These are phyloP conservation scores for Salix brachista DNA, from an alignment of 345 rosid genomes.

Conservation along the genomic window DNA sequence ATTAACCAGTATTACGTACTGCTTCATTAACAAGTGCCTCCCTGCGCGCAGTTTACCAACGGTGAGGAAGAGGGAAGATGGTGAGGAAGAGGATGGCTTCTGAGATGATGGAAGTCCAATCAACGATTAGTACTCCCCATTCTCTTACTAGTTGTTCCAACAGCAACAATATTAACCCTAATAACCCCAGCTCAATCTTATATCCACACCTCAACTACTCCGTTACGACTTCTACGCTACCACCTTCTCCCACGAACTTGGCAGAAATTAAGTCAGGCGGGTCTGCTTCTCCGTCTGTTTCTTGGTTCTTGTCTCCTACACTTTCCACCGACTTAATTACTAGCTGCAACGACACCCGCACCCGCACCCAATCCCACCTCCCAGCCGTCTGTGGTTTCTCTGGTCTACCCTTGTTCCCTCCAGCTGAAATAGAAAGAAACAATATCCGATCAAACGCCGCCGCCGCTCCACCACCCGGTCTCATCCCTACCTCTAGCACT, in stretches of 20 bases:
- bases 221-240: constrained; percentile 31
- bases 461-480: background rate
- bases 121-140: constrained; percentile 1
- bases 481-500: background rate
- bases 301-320: constrained; percentile 37
- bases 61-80: constrained; percentile 33
- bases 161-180: background rate
- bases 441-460: constrained; percentile 17
- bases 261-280: constrained; percentile 49
- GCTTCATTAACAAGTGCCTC: background rate
- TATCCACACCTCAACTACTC: constrained; percentile 52
- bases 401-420: constrained; percentile 83
- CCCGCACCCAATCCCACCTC: constrained; percentile 26
- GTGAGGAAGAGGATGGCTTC: constrained; percentile 82
- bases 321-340: constrained; percentile 18
- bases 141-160: background rate
- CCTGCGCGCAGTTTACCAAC: background rate
- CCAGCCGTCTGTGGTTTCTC: constrained; percentile 92
- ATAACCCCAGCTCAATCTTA: constrained; percentile 21
- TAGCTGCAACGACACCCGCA: background rate
- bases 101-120: constrained; percentile 50
- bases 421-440: constrained; percentile 26
- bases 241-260: constrained; percentile 39
- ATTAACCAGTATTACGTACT: background rate
- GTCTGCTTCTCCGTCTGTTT: constrained; percentile 18